A percentile compares a stretch with the other conserved stretches of the same genome.
phyloP scores from a whole-genome alignment of 768 basidiomycete species.

The Lentinula guzmanii region DNA sequence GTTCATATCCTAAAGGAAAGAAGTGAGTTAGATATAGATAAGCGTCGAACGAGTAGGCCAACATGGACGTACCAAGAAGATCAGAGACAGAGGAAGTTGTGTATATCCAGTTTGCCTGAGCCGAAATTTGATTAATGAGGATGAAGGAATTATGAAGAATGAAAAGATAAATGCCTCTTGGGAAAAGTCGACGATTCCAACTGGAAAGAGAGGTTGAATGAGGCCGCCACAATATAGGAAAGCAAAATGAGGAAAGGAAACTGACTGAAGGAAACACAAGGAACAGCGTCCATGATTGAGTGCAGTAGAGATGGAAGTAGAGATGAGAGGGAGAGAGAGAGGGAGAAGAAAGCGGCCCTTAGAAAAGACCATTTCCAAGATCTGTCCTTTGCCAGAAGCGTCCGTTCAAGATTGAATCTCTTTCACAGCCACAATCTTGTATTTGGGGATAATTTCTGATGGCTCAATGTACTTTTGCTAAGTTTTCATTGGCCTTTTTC shows the following conservation, averaged over 20 bases:
- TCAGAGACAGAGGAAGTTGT: slow-evolving; percentile 62
- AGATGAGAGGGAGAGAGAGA: slow-evolving; percentile 9
- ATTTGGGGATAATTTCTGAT: neutral
- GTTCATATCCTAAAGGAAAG: slow-evolving; percentile 57
- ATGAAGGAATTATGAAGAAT: neutral
- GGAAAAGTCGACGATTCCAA: slow-evolving; percentile 78
- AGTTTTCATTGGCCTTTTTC: neutral
- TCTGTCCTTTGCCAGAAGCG: neutral
- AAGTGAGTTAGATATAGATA: neutral
- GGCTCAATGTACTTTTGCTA: neutral
- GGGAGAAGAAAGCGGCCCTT: slow-evolving; percentile 6
- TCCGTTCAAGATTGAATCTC: neutral
- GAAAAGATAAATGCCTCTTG: slow-evolving; percentile 41
- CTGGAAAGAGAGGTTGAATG: slow-evolving; percentile 26
- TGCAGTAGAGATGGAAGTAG: slow-evolving; percentile 10
- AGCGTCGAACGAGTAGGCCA: neutral
- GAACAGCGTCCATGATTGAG: slow-evolving; percentile 37
- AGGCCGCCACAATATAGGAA: slow-evolving; percentile 5
- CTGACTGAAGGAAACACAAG: slow-evolving; percentile 76
- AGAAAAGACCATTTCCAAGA: neutral
- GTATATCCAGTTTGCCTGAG: slow-evolving; percentile 61
- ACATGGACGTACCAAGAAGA: slow-evolving; percentile 42
- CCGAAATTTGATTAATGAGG: neutral
- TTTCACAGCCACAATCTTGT: neutral
- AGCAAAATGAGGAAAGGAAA: slow-evolving; percentile 17